phyloP scores from a whole-genome alignment of 2,329 filamentous ascomycete genomes.

The Microcyclospora pomicola region DNA sequence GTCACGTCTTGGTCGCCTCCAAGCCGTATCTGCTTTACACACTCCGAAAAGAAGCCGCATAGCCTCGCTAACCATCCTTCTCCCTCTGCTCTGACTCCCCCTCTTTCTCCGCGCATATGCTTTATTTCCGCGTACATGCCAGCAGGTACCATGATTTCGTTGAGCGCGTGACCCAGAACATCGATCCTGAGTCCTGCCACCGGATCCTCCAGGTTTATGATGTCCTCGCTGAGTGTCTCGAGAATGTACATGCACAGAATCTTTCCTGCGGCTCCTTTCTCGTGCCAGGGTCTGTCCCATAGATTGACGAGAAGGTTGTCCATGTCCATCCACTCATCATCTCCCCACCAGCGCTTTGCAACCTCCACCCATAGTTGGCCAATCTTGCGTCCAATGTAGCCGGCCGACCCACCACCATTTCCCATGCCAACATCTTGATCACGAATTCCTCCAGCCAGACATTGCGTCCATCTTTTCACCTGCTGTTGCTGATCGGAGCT shows the following conservation, averaged over 20 bases:
- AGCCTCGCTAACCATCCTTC: constrained; percentile 82
- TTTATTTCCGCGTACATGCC: constrained; percentile 54
- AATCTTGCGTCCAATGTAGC: constrained; percentile 83
- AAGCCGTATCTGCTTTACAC: constrained; percentile 37
- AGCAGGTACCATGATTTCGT: constrained; percentile 83
- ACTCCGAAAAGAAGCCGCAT: constrained; percentile 58
- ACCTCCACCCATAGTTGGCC: constrained; percentile 90
- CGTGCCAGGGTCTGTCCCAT: constrained; percentile 42
- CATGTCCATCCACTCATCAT: constrained; percentile 88
- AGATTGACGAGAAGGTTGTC: constrained; percentile 67
- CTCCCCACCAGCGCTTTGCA: constrained; percentile 77
- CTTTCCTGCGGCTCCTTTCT: constrained; percentile 47
- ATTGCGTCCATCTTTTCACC: constrained; percentile 63
- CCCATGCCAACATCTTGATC: constrained; percentile 41
- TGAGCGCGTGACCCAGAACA: constrained; percentile 72
- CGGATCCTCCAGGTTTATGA: constrained; percentile 78
- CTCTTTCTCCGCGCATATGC: constrained; percentile 48
- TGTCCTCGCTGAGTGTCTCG: constrained; percentile 84
- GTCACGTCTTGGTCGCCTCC: constrained; percentile 48
- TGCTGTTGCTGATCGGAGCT: constrained; percentile 51
- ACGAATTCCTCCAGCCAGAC: constrained; percentile 58
- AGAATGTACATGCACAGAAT: constrained; percentile 79
- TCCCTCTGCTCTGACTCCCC: constrained; percentile 58
- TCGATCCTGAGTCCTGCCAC: constrained; percentile 72
- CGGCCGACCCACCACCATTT: constrained; percentile 28